Conservation (phyloP, 2,329 filamentous ascomycete species). For the Thielaviopsis musarum region DNA sequence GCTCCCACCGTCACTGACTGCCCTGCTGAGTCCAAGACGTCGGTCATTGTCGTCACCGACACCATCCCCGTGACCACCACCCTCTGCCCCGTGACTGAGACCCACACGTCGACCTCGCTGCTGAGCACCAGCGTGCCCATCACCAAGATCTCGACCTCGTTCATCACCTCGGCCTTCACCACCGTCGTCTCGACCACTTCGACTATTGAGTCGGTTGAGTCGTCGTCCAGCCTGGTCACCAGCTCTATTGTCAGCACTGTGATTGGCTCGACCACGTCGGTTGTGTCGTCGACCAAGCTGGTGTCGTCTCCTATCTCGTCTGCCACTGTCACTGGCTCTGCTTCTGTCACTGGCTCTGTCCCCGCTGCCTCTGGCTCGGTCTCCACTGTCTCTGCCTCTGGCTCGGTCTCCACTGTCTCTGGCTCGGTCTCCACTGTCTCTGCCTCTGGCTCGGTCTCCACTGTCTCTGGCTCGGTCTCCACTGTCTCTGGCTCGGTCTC, state of each 20-base stretch:
- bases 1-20: constrained; percentile 31
- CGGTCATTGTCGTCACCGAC: constrained; percentile 32
- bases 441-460: constrained; percentile 9
- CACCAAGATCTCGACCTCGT: constrained; percentile 11
- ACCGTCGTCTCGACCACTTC: constrained; percentile 12
- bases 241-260: constrained; percentile 32
- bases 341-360: constrained; percentile 23
- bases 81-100: constrained; percentile 43
- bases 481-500: too few relatives aligned
- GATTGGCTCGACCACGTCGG: constrained; percentile 26
- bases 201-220: constrained; percentile 23
- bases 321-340: constrained; percentile 37
- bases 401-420: neutral
- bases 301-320: constrained; percentile 34
- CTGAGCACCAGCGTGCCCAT: constrained; percentile 16
- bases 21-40: constrained; percentile 26
- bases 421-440: too few relatives aligned
- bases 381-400: too few relatives aligned
- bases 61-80: constrained; percentile 42
- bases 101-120: constrained; percentile 24
- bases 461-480: too few relatives aligned
- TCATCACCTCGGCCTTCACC: constrained; percentile 11
- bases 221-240: constrained; percentile 32
- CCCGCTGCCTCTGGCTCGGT: constrained; percentile 8
- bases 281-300: constrained; percentile 30